Percentiles rank a stretch among this genome's conserved stretches.
phyloP scores from a whole-genome alignment of 1,139 yeast genomes.

The Saccharomycopsis crataegensis region DNA sequence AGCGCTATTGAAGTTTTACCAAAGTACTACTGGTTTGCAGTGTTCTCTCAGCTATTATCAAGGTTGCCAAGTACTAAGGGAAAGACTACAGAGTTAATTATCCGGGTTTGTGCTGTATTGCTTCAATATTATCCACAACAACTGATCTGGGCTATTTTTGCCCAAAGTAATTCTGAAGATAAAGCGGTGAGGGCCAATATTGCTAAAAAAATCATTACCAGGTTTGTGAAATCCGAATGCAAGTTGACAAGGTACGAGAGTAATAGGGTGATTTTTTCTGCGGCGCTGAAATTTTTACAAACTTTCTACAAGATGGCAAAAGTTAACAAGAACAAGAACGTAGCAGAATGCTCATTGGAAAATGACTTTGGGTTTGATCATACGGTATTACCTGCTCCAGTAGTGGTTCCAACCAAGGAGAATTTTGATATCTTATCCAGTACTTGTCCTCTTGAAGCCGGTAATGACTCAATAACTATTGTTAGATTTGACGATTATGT shows the following conservation, averaged over 20 bases:
- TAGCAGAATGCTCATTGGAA: slow-evolving; percentile 33
- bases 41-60: slow-evolving; percentile 78
- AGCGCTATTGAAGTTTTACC: slow-evolving; percentile 37
- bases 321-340: slow-evolving; percentile 2
- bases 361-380: slow-evolving; percentile 44
- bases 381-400: slow-evolving; percentile 47
- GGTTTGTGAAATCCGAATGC: slow-evolving; percentile 27
- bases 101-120: slow-evolving; percentile 48
- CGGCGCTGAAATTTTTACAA: slow-evolving; percentile 25
- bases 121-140: slow-evolving; percentile 69
- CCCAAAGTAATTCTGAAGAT: slow-evolving; percentile 58
- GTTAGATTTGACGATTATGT: slow-evolving; percentile 54
- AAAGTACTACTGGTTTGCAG: slow-evolving; percentile 70
- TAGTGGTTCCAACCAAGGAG: slow-evolving; percentile 77
- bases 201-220: slow-evolving; percentile 38
- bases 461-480: slow-evolving; percentile 34
- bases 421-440: slow-evolving; percentile 66
- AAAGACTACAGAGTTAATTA: slow-evolving; percentile 49
- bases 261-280: slow-evolving; percentile 24
- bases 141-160: slow-evolving; percentile 77
- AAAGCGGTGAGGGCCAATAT: slow-evolving; percentile 48
- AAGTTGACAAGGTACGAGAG: slow-evolving; percentile 26
- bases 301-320: slow-evolving; percentile 23
- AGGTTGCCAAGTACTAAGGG: slow-evolving; percentile 62
- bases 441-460: slow-evolving; percentile 39